phyloP scores from a whole-genome alignment of 2,329 filamentous ascomycete genomes.

The Alternaria sp. region DNA sequence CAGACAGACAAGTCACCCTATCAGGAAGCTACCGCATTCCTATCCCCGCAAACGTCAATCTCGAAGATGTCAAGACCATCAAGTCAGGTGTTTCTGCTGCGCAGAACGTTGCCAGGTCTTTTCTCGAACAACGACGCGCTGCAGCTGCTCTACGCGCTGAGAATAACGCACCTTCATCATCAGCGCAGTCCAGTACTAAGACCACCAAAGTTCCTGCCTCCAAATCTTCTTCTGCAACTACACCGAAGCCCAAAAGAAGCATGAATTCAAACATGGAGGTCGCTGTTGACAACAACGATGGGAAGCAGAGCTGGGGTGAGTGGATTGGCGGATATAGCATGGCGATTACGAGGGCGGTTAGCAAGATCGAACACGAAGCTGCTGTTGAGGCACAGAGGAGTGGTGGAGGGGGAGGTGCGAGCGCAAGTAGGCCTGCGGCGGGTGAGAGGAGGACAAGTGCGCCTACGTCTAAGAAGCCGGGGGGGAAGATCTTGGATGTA shows the following conservation, averaged over 20 bases:
- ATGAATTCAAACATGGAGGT: slow-evolving; percentile 30
- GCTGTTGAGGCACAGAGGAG: slow-evolving; percentile 42
- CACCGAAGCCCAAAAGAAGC: slow-evolving; percentile 18
- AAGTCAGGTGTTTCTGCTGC: slow-evolving; percentile 47
- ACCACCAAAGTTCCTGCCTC: slow-evolving; percentile 8
- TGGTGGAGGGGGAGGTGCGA: background rate
- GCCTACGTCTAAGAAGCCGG: slow-evolving; percentile 16
- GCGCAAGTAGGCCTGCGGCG: background rate
- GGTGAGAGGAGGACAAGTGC: slow-evolving; percentile 13
- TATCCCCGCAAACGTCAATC: slow-evolving; percentile 43
- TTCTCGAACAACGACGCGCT: slow-evolving; percentile 44
- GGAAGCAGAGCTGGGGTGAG: slow-evolving; percentile 48
- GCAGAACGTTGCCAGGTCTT: slow-evolving; percentile 45
- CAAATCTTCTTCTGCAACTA: background rate
- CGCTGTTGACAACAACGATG: slow-evolving; percentile 22
- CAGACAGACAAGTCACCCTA: slow-evolving; percentile 46
- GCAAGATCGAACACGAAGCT: slow-evolving; percentile 50
- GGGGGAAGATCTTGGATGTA: background rate
- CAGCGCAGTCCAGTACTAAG: slow-evolving; percentile 1
- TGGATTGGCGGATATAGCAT: slow-evolving; percentile 53
- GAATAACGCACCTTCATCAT: slow-evolving; percentile 4
- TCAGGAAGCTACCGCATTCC: slow-evolving; percentile 50
- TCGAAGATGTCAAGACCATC: slow-evolving; percentile 47
- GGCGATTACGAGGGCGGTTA: slow-evolving; percentile 48
- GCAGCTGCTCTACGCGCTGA: slow-evolving; percentile 22